Conservation (phyloP, 495 filamentous ascomycete species). For the Lineolata rhizophorae region DNA sequence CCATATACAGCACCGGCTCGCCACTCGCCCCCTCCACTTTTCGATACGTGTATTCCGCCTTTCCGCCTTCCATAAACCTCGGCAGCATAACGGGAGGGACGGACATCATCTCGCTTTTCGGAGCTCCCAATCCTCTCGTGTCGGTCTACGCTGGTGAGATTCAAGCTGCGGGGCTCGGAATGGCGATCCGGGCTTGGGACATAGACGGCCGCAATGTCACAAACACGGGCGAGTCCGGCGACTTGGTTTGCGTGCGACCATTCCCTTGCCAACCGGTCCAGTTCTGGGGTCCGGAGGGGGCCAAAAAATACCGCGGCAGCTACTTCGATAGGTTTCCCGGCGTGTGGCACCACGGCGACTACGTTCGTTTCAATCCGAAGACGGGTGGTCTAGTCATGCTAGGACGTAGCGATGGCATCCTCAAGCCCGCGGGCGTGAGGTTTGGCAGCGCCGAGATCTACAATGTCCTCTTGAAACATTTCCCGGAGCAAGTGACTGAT, state of each 20-base stretch:
- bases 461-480: conserved; percentile 66
- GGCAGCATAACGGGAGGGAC: conserved; percentile 77
- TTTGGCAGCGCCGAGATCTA: conserved; percentile 81
- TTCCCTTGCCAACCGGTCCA: conserved; percentile 81
- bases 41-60: conserved; percentile 61
- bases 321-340: conserved; percentile 71
- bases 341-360: conserved; percentile 93
- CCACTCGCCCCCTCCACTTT: conserved; percentile 87
- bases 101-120: conserved; percentile 88
- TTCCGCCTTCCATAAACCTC: conserved; percentile 52
- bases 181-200: conserved; percentile 67
- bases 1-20: conserved; percentile 86
- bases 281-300: conserved; percentile 62
- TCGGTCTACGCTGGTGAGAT: conserved; percentile 79
- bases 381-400: conserved; percentile 72
- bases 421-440: conserved; percentile 58
- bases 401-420: conserved; percentile 53
- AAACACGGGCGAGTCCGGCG: conserved; percentile 50
- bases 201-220: conserved; percentile 29
- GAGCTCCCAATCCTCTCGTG: conserved; percentile 62
- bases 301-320: conserved; percentile 48
- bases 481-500: conserved; percentile 55
- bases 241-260: conserved; percentile 66
- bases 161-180: conserved; percentile 73
- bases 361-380: conserved; percentile 49